phyloP scores from a whole-genome alignment of 2,329 filamentous ascomycete genomes.

The Ciborinia camelliae region DNA sequence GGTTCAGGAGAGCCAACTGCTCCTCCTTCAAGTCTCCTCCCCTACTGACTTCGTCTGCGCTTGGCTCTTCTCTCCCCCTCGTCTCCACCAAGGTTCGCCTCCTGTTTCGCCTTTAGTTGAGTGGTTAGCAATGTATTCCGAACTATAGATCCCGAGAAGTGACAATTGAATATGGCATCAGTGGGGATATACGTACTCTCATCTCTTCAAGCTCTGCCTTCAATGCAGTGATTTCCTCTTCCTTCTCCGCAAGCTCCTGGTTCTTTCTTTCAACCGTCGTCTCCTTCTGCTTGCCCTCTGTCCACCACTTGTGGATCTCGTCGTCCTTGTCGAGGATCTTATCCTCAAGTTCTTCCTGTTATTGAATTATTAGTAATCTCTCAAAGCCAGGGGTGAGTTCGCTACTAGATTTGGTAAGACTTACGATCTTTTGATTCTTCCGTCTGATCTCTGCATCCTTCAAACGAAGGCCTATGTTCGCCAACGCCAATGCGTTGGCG shows the following conservation, averaged over 20 bases:
- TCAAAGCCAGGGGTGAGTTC: background rate
- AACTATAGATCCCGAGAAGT: background rate
- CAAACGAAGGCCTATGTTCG: background rate
- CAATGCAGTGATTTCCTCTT: background rate
- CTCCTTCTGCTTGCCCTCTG: background rate
- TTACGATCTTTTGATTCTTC: background rate
- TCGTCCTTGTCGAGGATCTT: background rate
- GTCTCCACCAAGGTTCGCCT: background rate
- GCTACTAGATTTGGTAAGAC: background rate
- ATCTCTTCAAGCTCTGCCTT: background rate
- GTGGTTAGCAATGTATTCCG: background rate
- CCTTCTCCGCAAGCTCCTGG: background rate
- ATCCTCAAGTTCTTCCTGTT: background rate
- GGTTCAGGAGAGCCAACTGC: background rate
- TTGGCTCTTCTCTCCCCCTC: too few relatives aligned
- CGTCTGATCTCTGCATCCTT: too few relatives aligned
- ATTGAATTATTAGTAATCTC: background rate
- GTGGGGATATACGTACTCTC: background rate
- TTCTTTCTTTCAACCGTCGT: background rate
- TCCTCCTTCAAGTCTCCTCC: too few relatives aligned
- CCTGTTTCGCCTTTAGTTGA: background rate
- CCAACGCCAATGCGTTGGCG: background rate
- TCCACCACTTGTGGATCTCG: background rate
- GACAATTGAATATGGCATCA: background rate
- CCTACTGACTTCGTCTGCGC: background rate